Percentiles rank a stretch among this genome's conserved stretches.
Conservation (phyloP, 495 filamentous ascomycete species). For the Penicillium egyptiacum region DNA sequence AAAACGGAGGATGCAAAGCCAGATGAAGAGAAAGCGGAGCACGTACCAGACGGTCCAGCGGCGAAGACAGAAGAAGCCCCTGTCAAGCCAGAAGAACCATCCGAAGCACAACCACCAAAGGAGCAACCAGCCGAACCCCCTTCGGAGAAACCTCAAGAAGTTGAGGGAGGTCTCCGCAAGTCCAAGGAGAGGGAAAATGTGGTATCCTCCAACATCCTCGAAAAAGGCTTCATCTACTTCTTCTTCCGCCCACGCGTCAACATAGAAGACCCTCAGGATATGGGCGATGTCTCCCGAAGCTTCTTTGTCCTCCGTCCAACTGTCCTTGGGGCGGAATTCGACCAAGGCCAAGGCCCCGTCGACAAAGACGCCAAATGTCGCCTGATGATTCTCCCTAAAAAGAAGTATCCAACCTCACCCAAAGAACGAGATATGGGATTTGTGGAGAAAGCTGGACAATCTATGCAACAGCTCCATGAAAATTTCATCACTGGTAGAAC, state of each 20-base stretch:
- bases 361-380: conserved; percentile 61
- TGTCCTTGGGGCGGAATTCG: conserved; percentile 65
- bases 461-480: conserved; percentile 70
- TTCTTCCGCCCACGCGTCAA: conserved; percentile 79
- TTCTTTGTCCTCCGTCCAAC: conserved; percentile 83
- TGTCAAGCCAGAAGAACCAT: neutral
- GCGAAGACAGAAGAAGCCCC: conserved; percentile 6
- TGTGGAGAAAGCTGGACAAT: conserved; percentile 72
- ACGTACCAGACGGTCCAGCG: conserved; percentile 31
- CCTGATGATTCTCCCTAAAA: conserved; percentile 81
- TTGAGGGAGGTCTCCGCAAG: conserved; percentile 32
- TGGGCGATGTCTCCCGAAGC: conserved; percentile 73
- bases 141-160: conserved; percentile 10
- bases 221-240: conserved; percentile 95
- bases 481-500: conserved; percentile 64
- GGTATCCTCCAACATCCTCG: conserved; percentile 72
- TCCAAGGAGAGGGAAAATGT: conserved; percentile 52
- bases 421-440: conserved; percentile 78
- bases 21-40: conserved; percentile 32
- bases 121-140: neutral
- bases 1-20: conserved; percentile 25
- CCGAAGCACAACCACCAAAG: neutral
- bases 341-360: conserved; percentile 56
- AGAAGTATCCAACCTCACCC: conserved; percentile 70
- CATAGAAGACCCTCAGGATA: conserved; percentile 66